A percentile compares a stretch with the other conserved stretches of the same genome.
phyloP scores from a whole-genome alignment of 148 eudicot species.

The Silene latifolia region DNA sequence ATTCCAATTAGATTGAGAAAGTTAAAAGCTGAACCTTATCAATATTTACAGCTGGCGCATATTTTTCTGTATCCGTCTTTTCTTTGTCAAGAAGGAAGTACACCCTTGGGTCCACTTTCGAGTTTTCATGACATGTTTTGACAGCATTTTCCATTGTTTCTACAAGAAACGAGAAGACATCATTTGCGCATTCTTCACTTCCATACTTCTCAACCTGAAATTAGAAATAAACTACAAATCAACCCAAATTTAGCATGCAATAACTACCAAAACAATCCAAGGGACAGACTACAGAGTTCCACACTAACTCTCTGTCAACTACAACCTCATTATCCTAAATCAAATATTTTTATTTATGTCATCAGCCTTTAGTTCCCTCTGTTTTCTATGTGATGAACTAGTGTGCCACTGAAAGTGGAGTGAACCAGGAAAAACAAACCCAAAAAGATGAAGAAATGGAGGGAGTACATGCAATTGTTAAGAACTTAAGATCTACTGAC shows the following conservation, averaged over 20 bases:
- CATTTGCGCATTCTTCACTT: constrained; percentile 54
- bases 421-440: too few relatives aligned
- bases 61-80: constrained; percentile 79
- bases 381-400: not conserved
- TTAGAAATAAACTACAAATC: not conserved
- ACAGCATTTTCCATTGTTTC: constrained; percentile 84
- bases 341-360: not conserved
- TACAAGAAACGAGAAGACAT: constrained; percentile 70
- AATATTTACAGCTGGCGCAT: constrained; percentile 84
- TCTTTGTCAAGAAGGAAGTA: constrained; percentile 81
- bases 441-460: too few relatives aligned
- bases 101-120: constrained; percentile 86
- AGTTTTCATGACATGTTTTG: constrained; percentile 86
- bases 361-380: not conserved
- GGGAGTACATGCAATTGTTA: too few relatives aligned
- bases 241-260: not conserved
- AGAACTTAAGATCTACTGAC: not conserved
- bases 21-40: constrained; percentile 60
- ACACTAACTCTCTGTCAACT: not conserved
- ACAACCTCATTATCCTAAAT: not conserved
- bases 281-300: not conserved
- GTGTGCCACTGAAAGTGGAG: too few relatives aligned
- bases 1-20: not conserved
- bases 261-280: not conserved
- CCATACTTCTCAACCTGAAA: constrained; percentile 71